phyloP scores from a whole-genome alignment of 331 rosid genomes.

The Rhamnella rubrinervis region DNA sequence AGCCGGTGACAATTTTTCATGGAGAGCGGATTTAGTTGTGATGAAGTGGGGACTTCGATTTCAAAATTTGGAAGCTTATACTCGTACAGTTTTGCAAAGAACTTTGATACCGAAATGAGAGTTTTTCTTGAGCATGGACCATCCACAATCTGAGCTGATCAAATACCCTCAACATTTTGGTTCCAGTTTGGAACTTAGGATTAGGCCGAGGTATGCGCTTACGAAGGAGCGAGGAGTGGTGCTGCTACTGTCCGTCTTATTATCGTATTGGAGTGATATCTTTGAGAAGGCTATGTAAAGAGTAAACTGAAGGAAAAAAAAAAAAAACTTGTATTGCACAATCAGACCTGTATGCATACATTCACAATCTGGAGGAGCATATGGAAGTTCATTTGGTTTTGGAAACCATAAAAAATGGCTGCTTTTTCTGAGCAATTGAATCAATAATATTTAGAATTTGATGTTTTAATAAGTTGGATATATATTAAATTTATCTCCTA shows the following conservation, averaged over 20 bases:
- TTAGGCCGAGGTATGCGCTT: slow-evolving; percentile 67
- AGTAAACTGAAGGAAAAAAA: slow-evolving; percentile 48
- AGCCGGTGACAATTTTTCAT: too few relatives aligned
- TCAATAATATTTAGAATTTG: too few relatives aligned
- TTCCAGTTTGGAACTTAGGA: slow-evolving; percentile 64
- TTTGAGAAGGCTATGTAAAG: slow-evolving; percentile 37
- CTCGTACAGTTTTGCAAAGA: slow-evolving; percentile 58
- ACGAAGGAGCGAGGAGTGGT: slow-evolving; percentile 48
- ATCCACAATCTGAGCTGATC: slow-evolving; percentile 65
- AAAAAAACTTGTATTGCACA: too few relatives aligned
- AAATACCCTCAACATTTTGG: slow-evolving; percentile 83
- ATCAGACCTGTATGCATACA: too few relatives aligned
- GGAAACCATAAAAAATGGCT: too few relatives aligned
- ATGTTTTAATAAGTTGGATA: too few relatives aligned
- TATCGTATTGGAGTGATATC: slow-evolving; percentile 45
- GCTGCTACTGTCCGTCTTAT: slow-evolving; percentile 59
- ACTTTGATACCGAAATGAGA: slow-evolving; percentile 69
- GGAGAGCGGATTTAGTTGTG: too few relatives aligned
- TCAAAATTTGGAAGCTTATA: not conserved
- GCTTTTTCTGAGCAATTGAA: too few relatives aligned
- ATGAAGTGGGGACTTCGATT: too few relatives aligned
- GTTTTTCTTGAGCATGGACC: slow-evolving; percentile 65
- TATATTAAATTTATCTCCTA: too few relatives aligned
- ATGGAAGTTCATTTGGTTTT: too few relatives aligned
- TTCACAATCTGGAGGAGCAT: too few relatives aligned